Conservation (phyloP, 2,329 filamentous ascomycete species). For the Colletotrichum filicis region DNA sequence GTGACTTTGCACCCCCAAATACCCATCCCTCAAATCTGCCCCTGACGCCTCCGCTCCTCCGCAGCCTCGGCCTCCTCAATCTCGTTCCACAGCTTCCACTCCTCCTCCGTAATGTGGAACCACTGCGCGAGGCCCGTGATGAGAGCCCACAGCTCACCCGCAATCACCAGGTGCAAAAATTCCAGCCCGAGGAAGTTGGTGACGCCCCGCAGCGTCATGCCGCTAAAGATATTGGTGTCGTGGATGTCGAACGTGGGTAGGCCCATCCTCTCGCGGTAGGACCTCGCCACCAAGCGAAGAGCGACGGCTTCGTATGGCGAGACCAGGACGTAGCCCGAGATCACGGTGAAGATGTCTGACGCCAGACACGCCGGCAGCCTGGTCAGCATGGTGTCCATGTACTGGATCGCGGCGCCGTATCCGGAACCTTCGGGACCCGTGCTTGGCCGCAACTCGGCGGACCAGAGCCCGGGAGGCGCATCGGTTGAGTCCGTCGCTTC, state of each 20-base stretch:
- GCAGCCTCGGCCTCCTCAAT: conserved; percentile 41
- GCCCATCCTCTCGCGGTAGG: conserved; percentile 52
- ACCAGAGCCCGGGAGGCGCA: conserved; percentile 64
- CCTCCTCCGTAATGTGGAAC: conserved; percentile 54
- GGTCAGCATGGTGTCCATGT: conserved; percentile 61
- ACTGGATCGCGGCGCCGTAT: conserved; percentile 44
- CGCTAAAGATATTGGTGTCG: conserved; percentile 47
- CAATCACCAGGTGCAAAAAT: conserved; percentile 55
- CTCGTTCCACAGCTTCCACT: conserved; percentile 49
- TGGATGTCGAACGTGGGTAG: conserved; percentile 53
- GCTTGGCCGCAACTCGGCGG: conserved; percentile 67
- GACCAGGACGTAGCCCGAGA: conserved; percentile 53
- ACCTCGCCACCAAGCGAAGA: conserved; percentile 56
- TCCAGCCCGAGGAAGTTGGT: conserved; percentile 60
- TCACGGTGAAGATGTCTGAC: conserved; percentile 57
- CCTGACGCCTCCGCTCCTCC: conserved; percentile 22
- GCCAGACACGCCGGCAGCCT: conserved; percentile 60
- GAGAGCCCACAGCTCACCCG: conserved; percentile 57
- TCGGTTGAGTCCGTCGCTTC: conserved; percentile 66
- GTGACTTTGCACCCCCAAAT: no score
- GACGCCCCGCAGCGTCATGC: conserved; percentile 51
- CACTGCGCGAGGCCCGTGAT: conserved; percentile 51
- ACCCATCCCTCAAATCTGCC: neutral
- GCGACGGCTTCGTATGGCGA: conserved; percentile 59
- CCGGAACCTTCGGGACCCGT: conserved; percentile 45